Conservation (phyloP, 768 basidiomycete genomes). For the Termitomyces sp. region DNA sequence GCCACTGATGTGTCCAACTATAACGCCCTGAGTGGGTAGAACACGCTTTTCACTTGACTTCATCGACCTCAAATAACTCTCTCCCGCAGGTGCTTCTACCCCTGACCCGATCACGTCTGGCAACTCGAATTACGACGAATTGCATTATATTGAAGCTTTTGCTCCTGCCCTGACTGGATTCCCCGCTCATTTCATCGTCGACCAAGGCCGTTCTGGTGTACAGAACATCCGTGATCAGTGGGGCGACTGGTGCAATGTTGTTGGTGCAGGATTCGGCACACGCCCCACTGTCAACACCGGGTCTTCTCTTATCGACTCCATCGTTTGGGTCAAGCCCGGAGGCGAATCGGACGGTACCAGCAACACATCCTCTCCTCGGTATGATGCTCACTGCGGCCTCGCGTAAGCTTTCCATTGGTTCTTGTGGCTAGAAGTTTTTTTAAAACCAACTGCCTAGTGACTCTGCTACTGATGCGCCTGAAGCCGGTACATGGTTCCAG, state of each 20-base stretch:
- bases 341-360: constrained; percentile 61
- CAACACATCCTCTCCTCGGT: constrained; percentile 46
- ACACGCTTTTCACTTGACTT: not conserved
- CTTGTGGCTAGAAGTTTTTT: not conserved
- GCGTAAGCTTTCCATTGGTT: constrained; percentile 28
- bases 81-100: constrained; percentile 30
- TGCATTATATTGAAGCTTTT: constrained; percentile 53
- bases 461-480: constrained; percentile 48
- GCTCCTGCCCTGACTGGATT: constrained; percentile 44
- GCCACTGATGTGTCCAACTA: constrained; percentile 53
- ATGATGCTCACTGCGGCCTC: constrained; percentile 43
- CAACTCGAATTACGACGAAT: constrained; percentile 56
- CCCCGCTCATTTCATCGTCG: constrained; percentile 60
- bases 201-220: constrained; percentile 58
- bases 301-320: constrained; percentile 46
- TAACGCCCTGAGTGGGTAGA: constrained; percentile 29
- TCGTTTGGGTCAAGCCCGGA: constrained; percentile 66
- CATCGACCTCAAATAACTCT: constrained; percentile 19
- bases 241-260: constrained; percentile 70
- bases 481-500: constrained; percentile 67
- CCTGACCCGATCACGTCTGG: constrained; percentile 59
- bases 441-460: constrained; percentile 28
- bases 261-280: constrained; percentile 55
- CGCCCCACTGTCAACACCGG: constrained; percentile 54
- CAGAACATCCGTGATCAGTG: constrained; percentile 55